Evolutionary conservation across 495 filamentous ascomycete genomes (phyloP).

Genomic region (Parmelia sp.): DNA sequence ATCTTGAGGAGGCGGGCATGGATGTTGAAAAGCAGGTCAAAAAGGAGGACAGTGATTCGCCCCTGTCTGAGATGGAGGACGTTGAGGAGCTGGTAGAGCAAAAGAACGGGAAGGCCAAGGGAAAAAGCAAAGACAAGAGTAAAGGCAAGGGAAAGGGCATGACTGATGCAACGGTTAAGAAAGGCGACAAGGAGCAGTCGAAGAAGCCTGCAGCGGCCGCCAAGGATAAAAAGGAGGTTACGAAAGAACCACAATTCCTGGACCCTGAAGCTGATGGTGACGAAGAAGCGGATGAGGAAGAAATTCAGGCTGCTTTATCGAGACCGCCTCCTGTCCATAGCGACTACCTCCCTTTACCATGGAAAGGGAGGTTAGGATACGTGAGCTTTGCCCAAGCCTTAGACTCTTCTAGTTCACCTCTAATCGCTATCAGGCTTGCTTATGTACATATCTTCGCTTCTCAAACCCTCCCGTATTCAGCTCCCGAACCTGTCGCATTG

Average conservation of each 20-base stretch:
- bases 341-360: slow-evolving; percentile 78
- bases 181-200: background rate
- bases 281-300: slow-evolving; percentile 45
- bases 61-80: slow-evolving; percentile 26
- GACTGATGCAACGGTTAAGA: slow-evolving; percentile 9
- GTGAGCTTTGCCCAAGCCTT: slow-evolving; percentile 43
- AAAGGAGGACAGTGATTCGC: slow-evolving; percentile 32
- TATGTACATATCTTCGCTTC: slow-evolving; percentile 87
- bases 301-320: slow-evolving; percentile 37
- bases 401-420: slow-evolving; percentile 14
- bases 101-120: background rate
- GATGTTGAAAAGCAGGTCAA: slow-evolving; percentile 29
- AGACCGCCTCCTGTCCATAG: slow-evolving; percentile 77
- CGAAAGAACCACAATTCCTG: slow-evolving; percentile 31
- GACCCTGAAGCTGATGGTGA: slow-evolving; percentile 32
- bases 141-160: slow-evolving; percentile 18
- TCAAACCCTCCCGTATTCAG: slow-evolving; percentile 83
- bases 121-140: no score
- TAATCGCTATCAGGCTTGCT: slow-evolving; percentile 56
- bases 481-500: slow-evolving; percentile 86
- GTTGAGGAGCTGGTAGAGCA: slow-evolving; percentile 21
- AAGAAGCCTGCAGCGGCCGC: background rate
- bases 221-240: slow-evolving; percentile 8
- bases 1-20: slow-evolving; percentile 27
- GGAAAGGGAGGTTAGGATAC: slow-evolving; percentile 90